A percentile compares a stretch with the other conserved stretches of the same genome.
Evolutionary conservation across 768 basidiomycete species (phyloP).

Genomic region (Boletus edulis): DNA sequence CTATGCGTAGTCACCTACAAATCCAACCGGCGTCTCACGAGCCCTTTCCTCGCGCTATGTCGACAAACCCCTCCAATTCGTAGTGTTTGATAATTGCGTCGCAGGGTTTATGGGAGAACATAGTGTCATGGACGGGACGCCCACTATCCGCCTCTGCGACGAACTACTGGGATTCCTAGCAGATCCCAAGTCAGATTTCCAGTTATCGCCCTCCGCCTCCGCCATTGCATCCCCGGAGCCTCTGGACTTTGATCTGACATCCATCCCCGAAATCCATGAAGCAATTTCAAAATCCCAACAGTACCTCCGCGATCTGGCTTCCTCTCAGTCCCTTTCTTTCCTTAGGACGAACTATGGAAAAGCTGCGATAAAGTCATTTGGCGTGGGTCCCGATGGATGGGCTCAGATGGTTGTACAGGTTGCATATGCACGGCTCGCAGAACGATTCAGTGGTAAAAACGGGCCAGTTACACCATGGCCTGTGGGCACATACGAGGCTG

Average conservation of each 20-base stretch:
- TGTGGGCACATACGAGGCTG: slow-evolving; percentile 92
- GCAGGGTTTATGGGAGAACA: slow-evolving; percentile 94
- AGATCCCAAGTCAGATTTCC: slow-evolving; percentile 63
- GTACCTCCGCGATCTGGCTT: slow-evolving; percentile 55
- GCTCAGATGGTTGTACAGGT: slow-evolving; percentile 90
- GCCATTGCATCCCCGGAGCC: slow-evolving; percentile 40
- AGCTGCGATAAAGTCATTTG: slow-evolving; percentile 78
- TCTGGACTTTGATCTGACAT: slow-evolving; percentile 62
- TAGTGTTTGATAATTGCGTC: slow-evolving; percentile 78
- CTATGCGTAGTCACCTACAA: slow-evolving; percentile 18
- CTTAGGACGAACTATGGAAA: slow-evolving; percentile 79
- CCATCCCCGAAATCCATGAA: slow-evolving; percentile 25
- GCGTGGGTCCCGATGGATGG: slow-evolving; percentile 94
- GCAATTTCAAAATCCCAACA: slow-evolving; percentile 59
- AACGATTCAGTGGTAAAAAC: slow-evolving; percentile 21
- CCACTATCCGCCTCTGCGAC: slow-evolving; percentile 71
- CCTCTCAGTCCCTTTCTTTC: slow-evolving; percentile 62
- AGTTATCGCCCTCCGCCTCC: slow-evolving; percentile 29
- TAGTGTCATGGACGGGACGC: slow-evolving; percentile 89
- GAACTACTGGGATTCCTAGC: slow-evolving; percentile 61
- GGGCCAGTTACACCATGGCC: slow-evolving; percentile 37
- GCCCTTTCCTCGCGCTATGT: slow-evolving; percentile 81
- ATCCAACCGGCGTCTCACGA: slow-evolving; percentile 22
- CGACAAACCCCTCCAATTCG: slow-evolving; percentile 87
- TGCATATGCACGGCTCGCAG: slow-evolving; percentile 74